Base-by-base conservation (phyloP, 208 protist genomes). In the Strigomonas culicis region DNA sequence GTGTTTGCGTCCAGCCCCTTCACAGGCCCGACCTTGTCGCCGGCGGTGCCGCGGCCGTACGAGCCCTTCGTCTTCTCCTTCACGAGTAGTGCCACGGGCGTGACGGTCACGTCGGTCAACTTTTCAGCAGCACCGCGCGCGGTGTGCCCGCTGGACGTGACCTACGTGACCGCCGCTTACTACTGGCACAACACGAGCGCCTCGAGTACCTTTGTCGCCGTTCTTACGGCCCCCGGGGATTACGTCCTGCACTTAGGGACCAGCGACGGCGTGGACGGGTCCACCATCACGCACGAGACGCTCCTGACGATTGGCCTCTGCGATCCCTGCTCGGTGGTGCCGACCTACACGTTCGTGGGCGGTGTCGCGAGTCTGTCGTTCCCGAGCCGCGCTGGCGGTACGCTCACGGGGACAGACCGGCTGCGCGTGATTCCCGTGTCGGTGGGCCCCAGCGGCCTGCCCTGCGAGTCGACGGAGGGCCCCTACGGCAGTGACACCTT, bases 181-280 rank as follows among this genome's bases (percentile, higher is more conserved):
- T 86, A 90, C 68, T 8, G 8, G 17, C 80, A 76, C 68, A 60
- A 53, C 30, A 64, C 56, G 15, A 39, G 19, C 0, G 63, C 24
- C 3, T 22, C 28, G 15, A 92, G 77, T 74, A 67, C 47, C 39
- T 96, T 92, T 62, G 64, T 47, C 1, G 79, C 90, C 22, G 59
- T 75, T 28, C 67, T 96, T 39, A 50, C 82, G 4, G 34, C 31
- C 28, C 21, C 72, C 1, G 86, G 90, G 17, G 52, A 39, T 44
- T 96, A 90, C 66, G 77, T 82, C 30, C 50, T 96, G 22, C 82
- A 88, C 67, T 64, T 96, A 46, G 74, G 83, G n/a, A 77, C 70
- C 27, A 49, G 63, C 32, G 47, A 60, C 44, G 72, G 64, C 10
- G 24, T 25, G n/a, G 67, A 75, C 39, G 53, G 53, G 2, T 75